A percentile compares a stretch with the other conserved stretches of the same genome.
Evolutionary conservation across 1,284 basidiomycete species (phyloP).

Genomic region (Volvariella surrecta): DNA sequence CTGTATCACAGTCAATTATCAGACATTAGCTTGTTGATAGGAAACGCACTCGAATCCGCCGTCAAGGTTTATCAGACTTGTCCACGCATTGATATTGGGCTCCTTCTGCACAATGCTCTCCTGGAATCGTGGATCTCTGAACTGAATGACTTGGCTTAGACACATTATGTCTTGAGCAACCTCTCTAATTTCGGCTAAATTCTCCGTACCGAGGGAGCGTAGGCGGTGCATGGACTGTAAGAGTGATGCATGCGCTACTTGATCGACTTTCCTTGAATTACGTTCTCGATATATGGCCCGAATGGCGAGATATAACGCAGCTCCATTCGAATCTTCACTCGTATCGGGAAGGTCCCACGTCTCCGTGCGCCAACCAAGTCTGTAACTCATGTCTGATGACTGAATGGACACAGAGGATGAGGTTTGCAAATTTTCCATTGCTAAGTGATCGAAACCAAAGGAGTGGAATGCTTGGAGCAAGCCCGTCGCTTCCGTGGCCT

Average conservation of each 20-base stretch:
- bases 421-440: conserved; percentile 51
- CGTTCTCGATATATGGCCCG: conserved; percentile 72
- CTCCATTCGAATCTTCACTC: conserved; percentile 36
- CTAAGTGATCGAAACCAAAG: conserved; percentile 83
- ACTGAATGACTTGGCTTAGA: conserved; percentile 61
- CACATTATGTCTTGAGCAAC: conserved; percentile 69
- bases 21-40: conserved; percentile 2
- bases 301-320: conserved; percentile 70
- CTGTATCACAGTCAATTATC: conserved; percentile 28
- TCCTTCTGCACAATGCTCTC: conserved; percentile 25
- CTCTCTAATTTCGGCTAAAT: conserved; percentile 65
- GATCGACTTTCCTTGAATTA: conserved; percentile 38
- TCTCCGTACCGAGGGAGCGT: conserved; percentile 61
- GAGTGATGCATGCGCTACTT: conserved; percentile 41
- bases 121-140: conserved; percentile 36
- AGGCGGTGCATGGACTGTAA: conserved; percentile 59
- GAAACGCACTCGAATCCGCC: conserved; percentile 56
- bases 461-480: conserved; percentile 74
- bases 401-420: conserved; percentile 11
- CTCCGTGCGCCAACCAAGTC: conserved; percentile 84
- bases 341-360: conserved; percentile 86
- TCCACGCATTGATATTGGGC: conserved; percentile 27
- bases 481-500: conserved; percentile 38
- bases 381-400: conserved; percentile 56
- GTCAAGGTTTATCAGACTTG: conserved; percentile 39